These are phyloP conservation scores for Pilaira anomala DNA, from an alignment of 192 early-diverging fungal species.

Conservation along the genomic window DNA sequence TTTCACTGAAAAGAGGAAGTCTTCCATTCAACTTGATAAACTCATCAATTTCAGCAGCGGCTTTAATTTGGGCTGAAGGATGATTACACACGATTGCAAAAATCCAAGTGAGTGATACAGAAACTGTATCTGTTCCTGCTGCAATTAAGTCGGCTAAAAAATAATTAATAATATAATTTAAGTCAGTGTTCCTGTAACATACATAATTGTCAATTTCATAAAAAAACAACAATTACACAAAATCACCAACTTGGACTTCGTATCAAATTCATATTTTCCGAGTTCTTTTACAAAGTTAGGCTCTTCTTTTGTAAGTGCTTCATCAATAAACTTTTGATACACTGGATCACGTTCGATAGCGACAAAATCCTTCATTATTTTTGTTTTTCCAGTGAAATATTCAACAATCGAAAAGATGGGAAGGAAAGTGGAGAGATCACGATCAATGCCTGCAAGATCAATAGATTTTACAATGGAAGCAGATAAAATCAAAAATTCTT, in stretches of 20 bases:
- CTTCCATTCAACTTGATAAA: neutral
- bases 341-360: neutral
- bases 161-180: neutral
- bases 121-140: slow-evolving; percentile 14
- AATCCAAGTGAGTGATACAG: slow-evolving; percentile 18
- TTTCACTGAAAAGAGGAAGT: slow-evolving; percentile 5
- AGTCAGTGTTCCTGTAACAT: too few species aligned
- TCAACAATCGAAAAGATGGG: too few species aligned
- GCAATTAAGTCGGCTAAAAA: slow-evolving; percentile 9
- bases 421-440: too few species aligned
- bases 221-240: neutral
- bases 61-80: slow-evolving; percentile 16
- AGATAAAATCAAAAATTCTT: too few species aligned
- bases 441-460: too few species aligned
- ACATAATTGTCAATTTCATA: too few species aligned
- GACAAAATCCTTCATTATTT: slow-evolving; percentile 4
- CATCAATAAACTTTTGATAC: neutral
- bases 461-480: too few species aligned
- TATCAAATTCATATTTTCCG: neutral
- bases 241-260: neutral
- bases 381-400: neutral
- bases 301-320: neutral
- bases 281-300: neutral
- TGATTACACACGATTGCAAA: slow-evolving; percentile 19
- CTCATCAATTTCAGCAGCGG: slow-evolving; percentile 13